Percentiles rank a stretch among this genome's conserved stretches.
Evolutionary conservation across 495 filamentous ascomycete species (phyloP).

Genomic region (Aspergillus olivimuriae): DNA sequence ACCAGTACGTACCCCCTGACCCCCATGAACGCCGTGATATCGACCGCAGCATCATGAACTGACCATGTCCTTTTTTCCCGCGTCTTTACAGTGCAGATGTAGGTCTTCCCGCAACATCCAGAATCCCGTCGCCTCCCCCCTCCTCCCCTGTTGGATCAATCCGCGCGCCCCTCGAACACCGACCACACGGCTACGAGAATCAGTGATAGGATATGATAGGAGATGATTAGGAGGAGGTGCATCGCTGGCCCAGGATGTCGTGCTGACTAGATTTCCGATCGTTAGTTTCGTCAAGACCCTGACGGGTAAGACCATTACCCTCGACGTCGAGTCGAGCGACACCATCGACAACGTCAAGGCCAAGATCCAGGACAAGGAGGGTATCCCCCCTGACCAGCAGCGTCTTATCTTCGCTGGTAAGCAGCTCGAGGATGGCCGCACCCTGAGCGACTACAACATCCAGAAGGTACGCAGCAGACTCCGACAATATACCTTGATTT

Average conservation of each 20-base stretch:
- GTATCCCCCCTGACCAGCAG: conserved; percentile 98
- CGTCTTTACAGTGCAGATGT: conserved; percentile 70
- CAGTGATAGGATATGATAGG: neutral
- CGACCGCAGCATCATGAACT: conserved; percentile 21
- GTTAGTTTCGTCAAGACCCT: conserved; percentile 93
- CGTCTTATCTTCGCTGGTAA: conserved; percentile 99
- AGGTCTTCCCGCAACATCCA: conserved; percentile 30
- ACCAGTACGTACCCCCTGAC: conserved; percentile 47
- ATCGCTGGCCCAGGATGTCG: too few relatives aligned
- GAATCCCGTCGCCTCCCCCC: too few relatives aligned
- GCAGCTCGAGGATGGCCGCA: conserved; percentile 99
- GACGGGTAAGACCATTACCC: conserved; percentile 99
- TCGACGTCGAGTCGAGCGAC: conserved; percentile 98
- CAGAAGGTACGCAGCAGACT: conserved; percentile 71
- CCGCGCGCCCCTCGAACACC: neutral
- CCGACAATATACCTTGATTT: too few relatives aligned
- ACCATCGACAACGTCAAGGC: conserved; percentile 98
- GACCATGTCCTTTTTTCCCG: conserved; percentile 33
- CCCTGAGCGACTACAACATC: conserved; percentile 99
- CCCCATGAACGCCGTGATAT: conserved; percentile 9
- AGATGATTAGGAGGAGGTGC: too few relatives aligned
- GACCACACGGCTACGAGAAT: neutral
- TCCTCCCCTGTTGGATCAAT: neutral
- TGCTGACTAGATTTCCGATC: conserved; percentile 32
- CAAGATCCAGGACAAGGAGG: conserved; percentile 99